Percentiles rank a stretch among this genome's conserved stretches.
Evolutionary conservation across 192 early-diverging fungal genomes (phyloP).

Genomic region (Mycoemilia scoparia): DNA sequence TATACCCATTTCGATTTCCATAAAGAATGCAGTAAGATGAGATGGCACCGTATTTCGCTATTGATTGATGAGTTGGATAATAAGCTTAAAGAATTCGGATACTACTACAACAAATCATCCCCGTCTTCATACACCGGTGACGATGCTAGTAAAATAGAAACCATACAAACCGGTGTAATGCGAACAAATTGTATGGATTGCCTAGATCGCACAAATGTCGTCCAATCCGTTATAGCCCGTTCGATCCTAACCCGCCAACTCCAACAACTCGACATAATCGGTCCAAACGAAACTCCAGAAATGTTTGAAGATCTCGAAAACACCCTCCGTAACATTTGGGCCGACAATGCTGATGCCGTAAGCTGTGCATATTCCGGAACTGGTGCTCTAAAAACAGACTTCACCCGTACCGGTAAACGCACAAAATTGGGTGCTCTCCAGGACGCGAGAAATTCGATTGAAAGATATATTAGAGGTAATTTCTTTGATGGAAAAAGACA

Average conservation of each 20-base stretch:
- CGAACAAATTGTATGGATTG: conserved; percentile 99
- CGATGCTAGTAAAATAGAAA: no score
- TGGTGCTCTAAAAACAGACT: conserved; percentile 95
- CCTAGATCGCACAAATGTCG: conserved; percentile 96
- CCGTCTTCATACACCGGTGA: no score
- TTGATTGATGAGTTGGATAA: conserved; percentile 61
- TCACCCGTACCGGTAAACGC: conserved; percentile 84
- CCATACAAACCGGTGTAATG: conserved; percentile 56
- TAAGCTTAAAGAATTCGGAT: conserved; percentile 42
- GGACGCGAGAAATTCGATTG: conserved; percentile 63
- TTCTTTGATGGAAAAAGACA: conserved; percentile 86
- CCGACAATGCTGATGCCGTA: conserved; percentile 91
- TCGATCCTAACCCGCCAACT: conserved; percentile 55
- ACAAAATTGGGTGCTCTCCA: conserved; percentile 60
- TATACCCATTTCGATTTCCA: conserved; percentile 98
- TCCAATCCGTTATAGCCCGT: conserved; percentile 79
- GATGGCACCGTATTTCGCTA: conserved; percentile 73
- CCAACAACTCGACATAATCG: conserved; percentile 42
- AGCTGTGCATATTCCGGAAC: conserved; percentile 87
- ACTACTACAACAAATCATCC: conserved; percentile 12
- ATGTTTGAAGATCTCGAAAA: conserved; percentile 43
- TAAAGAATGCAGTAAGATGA: conserved; percentile 88
- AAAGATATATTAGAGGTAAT: conserved; percentile 86
- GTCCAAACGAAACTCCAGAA: conserved; percentile 39
- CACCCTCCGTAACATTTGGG: conserved; percentile 86